Base-by-base conservation (phyloP, 495 filamentous ascomycete genomes). In the Arthonia radiata region DNA sequence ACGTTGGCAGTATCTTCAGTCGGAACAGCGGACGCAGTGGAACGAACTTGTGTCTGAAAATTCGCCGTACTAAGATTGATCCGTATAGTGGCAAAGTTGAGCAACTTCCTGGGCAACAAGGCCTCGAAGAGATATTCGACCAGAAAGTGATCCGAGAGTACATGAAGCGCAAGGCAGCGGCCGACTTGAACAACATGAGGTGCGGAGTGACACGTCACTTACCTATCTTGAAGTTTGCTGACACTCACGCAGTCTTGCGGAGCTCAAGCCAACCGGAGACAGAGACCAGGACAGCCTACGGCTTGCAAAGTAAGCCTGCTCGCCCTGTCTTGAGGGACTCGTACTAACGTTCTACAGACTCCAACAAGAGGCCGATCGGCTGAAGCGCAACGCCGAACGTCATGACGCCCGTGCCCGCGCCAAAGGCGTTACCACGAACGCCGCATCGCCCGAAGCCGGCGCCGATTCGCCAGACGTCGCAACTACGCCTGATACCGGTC, bases 361-460 rank as follows among this genome's bases (percentile, higher is more conserved):
- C 28, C 55, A 71, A 34, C 59, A 60, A 31, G 86, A 99, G 45
- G 56, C 83, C 17, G 63, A 59, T 22, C 74, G 86, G 26, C 59
- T 99, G 4, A 58, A 80, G 36, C 69, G 75, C 36, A 99, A 99
- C 52, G 76, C 75, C 40, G 82, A 92, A 30, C 77, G 86, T 24
- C 71, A 79, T 24, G 64, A 78, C 39, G 79, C 75, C 27, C 81
- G 86, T 37, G 86, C 94, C 41, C 83, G 81, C 36, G 72, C 80
- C 31, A 91, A 90, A 40, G 67, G 67, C 17, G 47, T 57, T 4
- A 52, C 36, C 39, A 36, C 36, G 28, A 34, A 34, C 3, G 41
- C 46, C 1, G 43, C 42, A 6, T 37, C 38, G 5, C 52, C 54
- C n/a, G 56, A 49, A 13, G 50, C 44, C 25, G 48, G 44, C 16